phyloP scores from a whole-genome alignment of 1,284 basidiomycete species.

The Pseudozyma thailandica region DNA sequence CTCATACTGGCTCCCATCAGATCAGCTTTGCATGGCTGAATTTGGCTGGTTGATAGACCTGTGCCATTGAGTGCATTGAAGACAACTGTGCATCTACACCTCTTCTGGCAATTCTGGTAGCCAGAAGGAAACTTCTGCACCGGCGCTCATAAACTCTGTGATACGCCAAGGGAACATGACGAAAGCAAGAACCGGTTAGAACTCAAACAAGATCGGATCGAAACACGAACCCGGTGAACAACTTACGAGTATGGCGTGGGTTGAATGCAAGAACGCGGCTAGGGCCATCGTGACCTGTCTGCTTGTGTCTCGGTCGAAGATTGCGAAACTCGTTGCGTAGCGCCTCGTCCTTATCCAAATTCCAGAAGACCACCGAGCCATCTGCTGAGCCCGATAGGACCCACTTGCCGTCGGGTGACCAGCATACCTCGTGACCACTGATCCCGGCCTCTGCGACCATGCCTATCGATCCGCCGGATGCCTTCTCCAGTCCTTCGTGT shows the following conservation, averaged over 20 bases:
- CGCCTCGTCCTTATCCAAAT: slow-evolving; percentile 43
- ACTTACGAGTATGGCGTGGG: slow-evolving; percentile 61
- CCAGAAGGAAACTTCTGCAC: slow-evolving; percentile 61
- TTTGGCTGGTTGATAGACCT: not conserved
- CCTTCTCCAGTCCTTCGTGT: slow-evolving; percentile 57
- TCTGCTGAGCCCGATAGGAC: slow-evolving; percentile 52
- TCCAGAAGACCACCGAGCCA: slow-evolving; percentile 47
- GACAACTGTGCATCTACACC: slow-evolving; percentile 4
- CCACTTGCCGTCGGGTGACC: slow-evolving; percentile 63
- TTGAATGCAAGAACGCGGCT: slow-evolving; percentile 61
- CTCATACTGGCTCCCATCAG: no score
- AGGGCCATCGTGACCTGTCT: slow-evolving; percentile 51
- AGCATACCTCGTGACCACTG: slow-evolving; percentile 62
- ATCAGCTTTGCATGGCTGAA: no score
- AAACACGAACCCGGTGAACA: not conserved
- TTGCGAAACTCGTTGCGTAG: slow-evolving; percentile 30
- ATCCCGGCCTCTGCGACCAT: slow-evolving; percentile 63
- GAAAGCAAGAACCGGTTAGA: not conserved
- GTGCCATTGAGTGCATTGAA: not conserved
- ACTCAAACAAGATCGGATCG: not conserved
- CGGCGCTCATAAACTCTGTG: slow-evolving; percentile 58
- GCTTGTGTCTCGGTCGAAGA: slow-evolving; percentile 29
- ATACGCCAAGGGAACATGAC: not conserved
- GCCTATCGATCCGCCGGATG: slow-evolving; percentile 35
- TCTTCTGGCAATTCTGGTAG: slow-evolving; percentile 54